Percentiles rank a stretch among this genome's conserved stretches.
Conservation (phyloP, 2,329 filamentous ascomycete genomes). For the Eutypa lata region DNA sequence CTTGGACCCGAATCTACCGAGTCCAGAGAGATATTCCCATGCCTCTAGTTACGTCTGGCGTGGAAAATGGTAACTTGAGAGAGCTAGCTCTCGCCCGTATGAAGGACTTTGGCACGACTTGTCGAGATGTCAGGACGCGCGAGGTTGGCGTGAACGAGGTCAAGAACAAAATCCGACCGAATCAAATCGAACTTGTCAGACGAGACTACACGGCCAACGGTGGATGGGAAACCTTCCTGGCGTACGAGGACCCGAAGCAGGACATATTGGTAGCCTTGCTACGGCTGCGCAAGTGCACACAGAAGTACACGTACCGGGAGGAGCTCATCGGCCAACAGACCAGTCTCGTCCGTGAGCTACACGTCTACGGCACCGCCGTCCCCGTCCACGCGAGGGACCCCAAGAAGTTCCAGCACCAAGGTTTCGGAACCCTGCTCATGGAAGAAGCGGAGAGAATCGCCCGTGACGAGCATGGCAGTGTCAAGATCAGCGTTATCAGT, state of each 20-base stretch:
- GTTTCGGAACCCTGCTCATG: slow-evolving; percentile 94
- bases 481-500: slow-evolving; percentile 96
- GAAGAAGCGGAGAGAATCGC: slow-evolving; percentile 97
- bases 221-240: slow-evolving; percentile 97
- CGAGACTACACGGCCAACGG: slow-evolving; percentile 93
- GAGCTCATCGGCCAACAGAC: slow-evolving; percentile 85
- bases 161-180: slow-evolving; percentile 96
- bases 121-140: slow-evolving; percentile 90
- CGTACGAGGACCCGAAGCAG: slow-evolving; percentile 97
- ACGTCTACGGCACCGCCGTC: slow-evolving; percentile 97
- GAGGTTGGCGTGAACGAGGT: slow-evolving; percentile 99
- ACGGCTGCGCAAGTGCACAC: slow-evolving; percentile 83
- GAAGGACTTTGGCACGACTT: slow-evolving; percentile 98
- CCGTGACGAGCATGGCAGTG: slow-evolving; percentile 86
- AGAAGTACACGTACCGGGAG: slow-evolving; percentile 86
- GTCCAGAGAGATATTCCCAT: slow-evolving; percentile 99
- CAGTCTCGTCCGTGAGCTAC: slow-evolving; percentile 87
- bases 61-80: slow-evolving; percentile 94
- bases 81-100: slow-evolving; percentile 93
- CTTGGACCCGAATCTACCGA: slow-evolving; percentile 97
- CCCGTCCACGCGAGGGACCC: slow-evolving; percentile 94
- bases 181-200: slow-evolving; percentile 91
- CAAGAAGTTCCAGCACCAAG: slow-evolving; percentile 97
- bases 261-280: slow-evolving; percentile 93
- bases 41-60: slow-evolving; percentile 96